Base-by-base conservation (phyloP, 768 basidiomycete genomes). In the Hortiboletus campestris region DNA sequence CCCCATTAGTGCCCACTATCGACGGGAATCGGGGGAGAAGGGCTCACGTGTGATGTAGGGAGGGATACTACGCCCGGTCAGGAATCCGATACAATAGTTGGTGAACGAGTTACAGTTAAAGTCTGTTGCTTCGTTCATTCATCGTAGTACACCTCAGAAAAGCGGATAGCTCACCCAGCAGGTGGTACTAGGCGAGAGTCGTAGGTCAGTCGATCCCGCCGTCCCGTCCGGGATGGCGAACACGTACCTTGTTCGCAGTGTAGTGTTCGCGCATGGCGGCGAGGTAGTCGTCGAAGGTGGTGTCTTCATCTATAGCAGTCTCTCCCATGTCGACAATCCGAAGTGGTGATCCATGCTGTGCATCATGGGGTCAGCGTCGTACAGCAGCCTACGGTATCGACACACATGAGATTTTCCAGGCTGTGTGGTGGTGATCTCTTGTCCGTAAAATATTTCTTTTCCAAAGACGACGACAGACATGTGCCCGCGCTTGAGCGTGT, bases 51-150 rank as follows among this genome's bases (percentile, higher is more conserved):
- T 89, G 59, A 98, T 90, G 72, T 84, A 93, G 4, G 78, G 60
- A 4, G 94, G 94, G 51, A 96, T 90, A 16, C 84, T 83, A 4
- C 79, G 78, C 29, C 94, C 93, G 0, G 91, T 96, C 46, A 98
- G 72, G 66, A 97, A 94, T 3, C 89, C 93, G 34, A 93, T 74
- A 55, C 85, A 85, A 60, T 96, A 93, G 56, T 88, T 91, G 3
- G 93, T 94, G 62, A 98, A 98, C 2, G 91, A 89, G 70, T 98
- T 98, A 72, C 94, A 97, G 64, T 97, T 97, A 61, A 95, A 95
- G 41, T 96, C 92, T 88, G 58, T 41, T 25, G 25, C 25, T 25
- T 25, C 6, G 32, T 17, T 57, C 41, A 41, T 55, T 43, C 4
- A 8, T 44, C 11, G 19, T 12, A 25, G 6, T 25, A 20, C 19